Base-by-base conservation (phyloP, 1,139 yeast genomes). In the Wickerhamomyces sp. region DNA sequence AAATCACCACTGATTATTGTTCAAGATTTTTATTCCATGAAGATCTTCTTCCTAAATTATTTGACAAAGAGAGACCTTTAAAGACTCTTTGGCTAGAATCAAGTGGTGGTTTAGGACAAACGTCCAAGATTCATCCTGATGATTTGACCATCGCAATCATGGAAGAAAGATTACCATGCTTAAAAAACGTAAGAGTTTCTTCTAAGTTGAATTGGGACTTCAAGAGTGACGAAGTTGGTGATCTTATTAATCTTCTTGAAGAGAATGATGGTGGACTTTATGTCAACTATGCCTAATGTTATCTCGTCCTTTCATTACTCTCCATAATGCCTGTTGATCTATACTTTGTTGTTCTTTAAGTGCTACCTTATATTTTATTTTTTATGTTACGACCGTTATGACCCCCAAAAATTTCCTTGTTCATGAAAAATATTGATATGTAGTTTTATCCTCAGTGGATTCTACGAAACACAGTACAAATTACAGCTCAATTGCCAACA, bases 141-240 rank as follows among this genome's bases (percentile, higher is more conserved):
- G 97, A 91, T 62, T 70, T 93, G 51, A 87, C 95, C 0, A 75
- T 90, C 43, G 97, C 98, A 0, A 67, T 91, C 18, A 75, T 80
- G 57, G 97, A 90, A 50, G 83, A 79, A 10, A 69, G 95, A 55
- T 66, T 93, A 23, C 96, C 96, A 0, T 55, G 70, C 40, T 69
- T 93, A 57, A 73, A 75, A 51, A 76, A 76, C 44, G 70, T 93
- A 3, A 72, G 84, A 41, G 75, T 90, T 42, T 84, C 94, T 18
- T 78, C 84, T 27, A 83, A 84, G 62, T 67, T 93, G 38, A 96
- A 97, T 6, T 93, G 99, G 99, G 82, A 86, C 59, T 81, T 89
- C 36, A 71, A 76, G 37, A 77, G 85, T 45, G 90, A 82, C 40
- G 84, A 82, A 48, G 84, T 91, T 44, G 68, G 68, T 37, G 87